These are phyloP conservation scores for Berberis thunbergii DNA, from an alignment of 164 flowering plant genomes.

Conservation along the genomic window DNA sequence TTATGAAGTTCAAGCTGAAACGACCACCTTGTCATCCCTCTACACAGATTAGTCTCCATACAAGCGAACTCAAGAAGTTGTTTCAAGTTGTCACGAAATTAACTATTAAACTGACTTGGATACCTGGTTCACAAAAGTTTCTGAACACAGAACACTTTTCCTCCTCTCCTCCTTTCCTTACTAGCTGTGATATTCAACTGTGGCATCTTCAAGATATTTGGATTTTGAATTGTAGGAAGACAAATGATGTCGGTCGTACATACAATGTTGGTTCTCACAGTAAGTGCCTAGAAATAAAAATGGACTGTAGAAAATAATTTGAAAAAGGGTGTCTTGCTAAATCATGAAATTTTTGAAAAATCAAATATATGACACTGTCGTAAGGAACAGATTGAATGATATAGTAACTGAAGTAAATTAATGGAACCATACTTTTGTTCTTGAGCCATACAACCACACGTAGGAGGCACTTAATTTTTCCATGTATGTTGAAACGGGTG, in stretches of 20 bases:
- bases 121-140: constrained; percentile 59
- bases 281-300: constrained; percentile 50
- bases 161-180: constrained; percentile 75
- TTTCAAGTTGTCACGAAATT: constrained; percentile 54
- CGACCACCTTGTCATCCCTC: constrained; percentile 55
- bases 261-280: constrained; percentile 33
- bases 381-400: too few species aligned
- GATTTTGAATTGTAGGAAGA: background rate
- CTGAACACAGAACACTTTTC: constrained; percentile 58
- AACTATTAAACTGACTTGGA: constrained; percentile 49
- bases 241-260: constrained; percentile 1
- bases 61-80: constrained; percentile 57
- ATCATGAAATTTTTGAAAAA: too few species aligned
- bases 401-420: too few species aligned
- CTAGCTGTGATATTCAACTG: constrained; percentile 21
- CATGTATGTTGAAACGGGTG: too few species aligned
- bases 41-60: constrained; percentile 23
- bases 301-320: constrained; percentile 18
- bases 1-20: constrained; percentile 73
- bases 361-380: too few species aligned
- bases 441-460: too few species aligned
- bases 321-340: constrained; percentile 5
- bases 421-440: too few species aligned
- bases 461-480: too few species aligned
- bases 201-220: constrained; percentile 18